Evolutionary conservation across 768 basidiomycete species (phyloP).

Genomic region (Boletus reticuloceps): DNA sequence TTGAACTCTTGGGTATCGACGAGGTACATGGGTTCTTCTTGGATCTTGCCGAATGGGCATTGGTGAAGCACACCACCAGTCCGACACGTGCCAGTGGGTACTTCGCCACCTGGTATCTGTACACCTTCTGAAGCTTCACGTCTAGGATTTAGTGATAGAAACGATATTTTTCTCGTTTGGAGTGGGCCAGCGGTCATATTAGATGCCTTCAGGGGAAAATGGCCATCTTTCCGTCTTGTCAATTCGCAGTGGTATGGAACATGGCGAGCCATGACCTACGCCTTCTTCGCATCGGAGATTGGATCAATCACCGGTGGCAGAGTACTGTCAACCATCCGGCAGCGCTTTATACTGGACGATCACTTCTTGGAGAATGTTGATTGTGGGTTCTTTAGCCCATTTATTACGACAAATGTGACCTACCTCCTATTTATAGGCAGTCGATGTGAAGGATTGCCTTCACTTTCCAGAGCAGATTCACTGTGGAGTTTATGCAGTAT

Average conservation of each 20-base stretch:
- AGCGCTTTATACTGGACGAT: conserved; percentile 20
- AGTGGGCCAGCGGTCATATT: conserved; percentile 10
- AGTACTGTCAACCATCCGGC: background rate
- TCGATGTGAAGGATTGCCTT: conserved; percentile 8
- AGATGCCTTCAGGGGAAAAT: conserved; percentile 8
- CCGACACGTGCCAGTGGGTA: background rate
- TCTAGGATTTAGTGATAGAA: background rate
- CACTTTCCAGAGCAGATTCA: conserved; percentile 9
- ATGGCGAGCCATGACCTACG: conserved; percentile 10
- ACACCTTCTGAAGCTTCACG: background rate
- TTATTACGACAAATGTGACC: background rate
- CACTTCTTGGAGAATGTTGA: conserved; percentile 15
- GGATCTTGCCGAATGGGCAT: conserved; percentile 17
- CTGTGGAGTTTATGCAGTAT: conserved; percentile 30
- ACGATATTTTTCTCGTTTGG: conserved; percentile 13
- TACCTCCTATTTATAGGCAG: background rate
- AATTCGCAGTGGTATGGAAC: conserved; percentile 2
- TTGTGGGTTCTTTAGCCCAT: conserved; percentile 18
- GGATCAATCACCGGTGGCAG: background rate
- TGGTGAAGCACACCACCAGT: background rate
- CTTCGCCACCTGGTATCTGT: background rate
- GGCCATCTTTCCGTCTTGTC: background rate
- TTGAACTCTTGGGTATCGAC: conserved; percentile 21
- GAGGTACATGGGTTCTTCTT: conserved; percentile 19
- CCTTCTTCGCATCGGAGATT: conserved; percentile 1